These are phyloP conservation scores for Pilasporangium apinafurcum DNA, from an alignment of 352 stramenopile genomes.

Conservation along the genomic window DNA sequence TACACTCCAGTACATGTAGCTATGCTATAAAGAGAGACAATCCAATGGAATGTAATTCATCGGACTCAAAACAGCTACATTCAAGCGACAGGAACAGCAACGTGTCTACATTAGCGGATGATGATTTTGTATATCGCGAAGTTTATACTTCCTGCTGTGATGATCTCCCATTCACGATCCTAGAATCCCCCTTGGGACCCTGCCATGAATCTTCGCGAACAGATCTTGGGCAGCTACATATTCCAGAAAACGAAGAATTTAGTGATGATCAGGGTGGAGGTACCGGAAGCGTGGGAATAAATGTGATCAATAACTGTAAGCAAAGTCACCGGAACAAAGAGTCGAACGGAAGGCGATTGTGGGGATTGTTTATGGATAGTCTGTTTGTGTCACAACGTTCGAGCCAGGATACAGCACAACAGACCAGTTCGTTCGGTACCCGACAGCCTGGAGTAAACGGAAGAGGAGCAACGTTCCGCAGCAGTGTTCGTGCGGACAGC, in stretches of 20 bases:
- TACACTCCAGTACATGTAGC: too few relatives aligned
- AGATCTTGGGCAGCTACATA: too few relatives aligned
- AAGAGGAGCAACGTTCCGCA: too few relatives aligned
- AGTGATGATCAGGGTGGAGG: too few relatives aligned
- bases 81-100: slow-evolving; percentile 18
- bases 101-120: slow-evolving; percentile 6
- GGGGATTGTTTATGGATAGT: slow-evolving; percentile 33
- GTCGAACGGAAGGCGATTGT: slow-evolving; percentile 9
- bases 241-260: too few relatives aligned
- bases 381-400: slow-evolving; percentile 23
- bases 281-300: too few relatives aligned
- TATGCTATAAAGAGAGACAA: too few relatives aligned
- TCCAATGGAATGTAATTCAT: too few relatives aligned
- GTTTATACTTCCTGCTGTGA: slow-evolving; percentile 30
- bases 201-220: too few relatives aligned
- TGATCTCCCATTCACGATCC: slow-evolving; percentile 41
- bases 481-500: too few relatives aligned
- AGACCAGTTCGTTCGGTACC: not conserved
- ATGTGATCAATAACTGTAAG: not conserved
- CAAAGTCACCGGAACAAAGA: not conserved
- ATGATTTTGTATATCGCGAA: slow-evolving; percentile 37
- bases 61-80: too few relatives aligned
- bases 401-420: not conserved
- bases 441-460: too few relatives aligned
- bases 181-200: slow-evolving; percentile 21